Evolutionary conservation across 2,329 filamentous ascomycete species (phyloP).

Genomic region (Fusarium palustre): DNA sequence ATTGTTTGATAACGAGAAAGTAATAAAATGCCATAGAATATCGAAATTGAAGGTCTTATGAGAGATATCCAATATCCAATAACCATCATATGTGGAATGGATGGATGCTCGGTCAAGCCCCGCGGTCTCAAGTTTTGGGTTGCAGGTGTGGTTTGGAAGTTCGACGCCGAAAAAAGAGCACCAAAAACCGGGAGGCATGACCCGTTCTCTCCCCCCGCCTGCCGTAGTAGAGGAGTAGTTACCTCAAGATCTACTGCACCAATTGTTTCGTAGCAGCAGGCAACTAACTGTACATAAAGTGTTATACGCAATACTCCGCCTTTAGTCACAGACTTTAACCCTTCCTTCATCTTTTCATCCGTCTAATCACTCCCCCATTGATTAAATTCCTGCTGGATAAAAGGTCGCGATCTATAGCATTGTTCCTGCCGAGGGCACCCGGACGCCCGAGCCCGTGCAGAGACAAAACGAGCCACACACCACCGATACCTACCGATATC

Average conservation of each 20-base stretch:
- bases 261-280: conserved; percentile 19
- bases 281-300: conserved; percentile 22
- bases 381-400: conserved; percentile 13
- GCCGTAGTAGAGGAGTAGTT: background rate
- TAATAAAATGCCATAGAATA: background rate
- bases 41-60: background rate
- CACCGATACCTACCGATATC: conserved; percentile 26
- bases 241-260: conserved; percentile 18
- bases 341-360: conserved; percentile 32
- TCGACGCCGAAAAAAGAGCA: conserved; percentile 17
- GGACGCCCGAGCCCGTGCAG: conserved; percentile 48
- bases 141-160: conserved; percentile 20
- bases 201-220: conserved; percentile 31
- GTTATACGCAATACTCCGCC: conserved; percentile 32
- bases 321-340: conserved; percentile 25
- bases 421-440: conserved; percentile 41
- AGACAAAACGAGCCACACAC: conserved; percentile 39
- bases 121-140: conserved; percentile 9
- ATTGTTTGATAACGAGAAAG: background rate
- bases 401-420: conserved; percentile 10
- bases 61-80: background rate
- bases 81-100: background rate
- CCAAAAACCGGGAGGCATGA: conserved; percentile 31
- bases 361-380: conserved; percentile 8
- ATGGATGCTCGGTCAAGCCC: conserved; percentile 23